A percentile compares a stretch with the other conserved stretches of the same genome.
These are phyloP conservation scores for Eucalyptus virginea DNA, from an alignment of 345 rosid genomes.

Conservation along the genomic window DNA sequence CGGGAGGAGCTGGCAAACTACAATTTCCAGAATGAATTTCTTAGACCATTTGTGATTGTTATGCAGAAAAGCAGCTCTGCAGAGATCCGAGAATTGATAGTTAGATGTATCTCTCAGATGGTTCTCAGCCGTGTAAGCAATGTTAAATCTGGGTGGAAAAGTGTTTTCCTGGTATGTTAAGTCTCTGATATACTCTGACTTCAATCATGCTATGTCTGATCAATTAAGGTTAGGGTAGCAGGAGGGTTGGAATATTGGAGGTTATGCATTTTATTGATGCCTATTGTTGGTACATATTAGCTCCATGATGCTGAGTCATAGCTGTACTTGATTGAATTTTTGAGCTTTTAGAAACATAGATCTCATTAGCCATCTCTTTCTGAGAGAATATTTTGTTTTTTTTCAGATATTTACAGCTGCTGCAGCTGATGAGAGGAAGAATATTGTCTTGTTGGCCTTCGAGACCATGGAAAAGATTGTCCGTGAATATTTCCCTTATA, in stretches of 20 bases:
- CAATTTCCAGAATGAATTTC: conserved; percentile 93
- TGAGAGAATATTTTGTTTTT: neutral
- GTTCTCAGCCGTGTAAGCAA: conserved; percentile 84
- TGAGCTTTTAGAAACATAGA: neutral
- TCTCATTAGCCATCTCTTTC: neutral
- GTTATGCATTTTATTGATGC: neutral
- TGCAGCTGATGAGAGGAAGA: conserved; percentile 86
- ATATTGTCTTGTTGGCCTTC: conserved; percentile 75
- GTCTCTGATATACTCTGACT: neutral
- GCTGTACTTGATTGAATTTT: neutral
- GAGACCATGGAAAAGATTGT: conserved; percentile 96
- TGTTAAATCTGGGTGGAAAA: conserved; percentile 99
- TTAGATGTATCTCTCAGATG: conserved; percentile 96
- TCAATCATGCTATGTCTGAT: neutral
- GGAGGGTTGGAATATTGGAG: neutral
- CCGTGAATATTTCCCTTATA: conserved; percentile 79
- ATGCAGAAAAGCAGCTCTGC: conserved; percentile 84
- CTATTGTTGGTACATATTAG: neutral
- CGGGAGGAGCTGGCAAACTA: conserved; percentile 97
- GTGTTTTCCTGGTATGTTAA: conserved; percentile 78
- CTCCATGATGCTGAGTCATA: neutral
- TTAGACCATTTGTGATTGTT: conserved; percentile 87
- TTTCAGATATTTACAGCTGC: conserved; percentile 75
- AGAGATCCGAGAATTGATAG: conserved; percentile 85
- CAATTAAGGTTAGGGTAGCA: neutral